Conservation (phyloP, 2,329 filamentous ascomycete genomes). For the Cercospora sp. region DNA sequence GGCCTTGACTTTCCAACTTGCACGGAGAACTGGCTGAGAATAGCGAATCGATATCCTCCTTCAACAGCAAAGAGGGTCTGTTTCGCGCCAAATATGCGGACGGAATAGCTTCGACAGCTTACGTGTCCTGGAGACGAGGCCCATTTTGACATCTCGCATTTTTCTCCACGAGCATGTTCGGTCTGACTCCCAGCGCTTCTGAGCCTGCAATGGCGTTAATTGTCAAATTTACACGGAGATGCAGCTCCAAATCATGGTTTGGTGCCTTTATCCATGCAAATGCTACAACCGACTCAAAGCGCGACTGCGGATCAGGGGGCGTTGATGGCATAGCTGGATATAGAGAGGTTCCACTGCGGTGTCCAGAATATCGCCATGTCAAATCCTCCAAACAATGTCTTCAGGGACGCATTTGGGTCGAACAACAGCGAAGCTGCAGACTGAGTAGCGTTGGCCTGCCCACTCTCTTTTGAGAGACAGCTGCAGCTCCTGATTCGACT, state of each 20-base stretch:
- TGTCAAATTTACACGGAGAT: background rate
- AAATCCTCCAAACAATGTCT: background rate
- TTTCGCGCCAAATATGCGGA: background rate
- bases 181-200: background rate
- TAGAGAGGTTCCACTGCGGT: background rate
- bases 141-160: background rate
- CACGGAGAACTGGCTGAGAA: background rate
- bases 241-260: background rate
- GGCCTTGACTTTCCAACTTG: background rate
- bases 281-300: background rate
- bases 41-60: background rate
- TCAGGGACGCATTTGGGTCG: too few relatives aligned
- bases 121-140: background rate
- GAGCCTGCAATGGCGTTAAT: background rate
- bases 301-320: background rate
- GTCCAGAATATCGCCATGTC: background rate
- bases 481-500: too few relatives aligned
- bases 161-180: background rate
- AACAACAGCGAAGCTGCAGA: too few relatives aligned
- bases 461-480: too few relatives aligned
- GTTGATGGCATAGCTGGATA: background rate
- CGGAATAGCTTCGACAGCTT: background rate
- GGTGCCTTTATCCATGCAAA: background rate
- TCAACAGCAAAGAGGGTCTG: background rate
- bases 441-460: too few relatives aligned